A percentile compares a stretch with the other conserved stretches of the same genome.
Evolutionary conservation across 352 stramenopile genomes (phyloP).

Genomic region (Phytophthora colocasiae): DNA sequence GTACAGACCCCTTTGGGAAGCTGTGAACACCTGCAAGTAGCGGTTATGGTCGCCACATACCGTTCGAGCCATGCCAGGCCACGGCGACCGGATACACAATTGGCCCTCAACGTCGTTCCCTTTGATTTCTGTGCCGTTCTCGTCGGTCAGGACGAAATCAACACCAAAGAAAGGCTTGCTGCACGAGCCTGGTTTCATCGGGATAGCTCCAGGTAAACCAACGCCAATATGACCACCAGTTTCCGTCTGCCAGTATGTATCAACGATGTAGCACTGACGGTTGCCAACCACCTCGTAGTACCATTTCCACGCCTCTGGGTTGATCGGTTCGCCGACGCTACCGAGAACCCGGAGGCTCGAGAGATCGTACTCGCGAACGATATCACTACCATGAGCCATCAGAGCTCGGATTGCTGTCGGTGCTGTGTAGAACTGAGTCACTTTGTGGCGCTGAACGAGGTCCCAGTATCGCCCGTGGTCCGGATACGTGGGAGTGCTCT

Average conservation of each 20-base stretch:
- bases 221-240: background rate
- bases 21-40: background rate
- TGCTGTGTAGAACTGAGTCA: slow-evolving; percentile 20
- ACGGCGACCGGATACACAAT: background rate
- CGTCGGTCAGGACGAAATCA: background rate
- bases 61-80: background rate
- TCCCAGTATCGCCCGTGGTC: slow-evolving; percentile 96
- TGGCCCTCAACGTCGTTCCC: slow-evolving; percentile 1
- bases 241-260: background rate
- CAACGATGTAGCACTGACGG: background rate
- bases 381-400: slow-evolving; percentile 93
- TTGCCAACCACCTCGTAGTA: background rate
- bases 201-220: background rate
- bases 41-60: background rate
- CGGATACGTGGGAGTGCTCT: slow-evolving; percentile 96
- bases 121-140: background rate
- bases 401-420: slow-evolving; percentile 65
- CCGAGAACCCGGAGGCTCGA: background rate
- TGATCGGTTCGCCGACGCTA: background rate
- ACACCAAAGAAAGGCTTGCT: background rate
- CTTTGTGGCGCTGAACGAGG: slow-evolving; percentile 65
- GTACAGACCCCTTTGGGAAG: background rate
- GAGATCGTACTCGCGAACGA: slow-evolving; percentile 1
- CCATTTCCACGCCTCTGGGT: background rate
- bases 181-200: background rate